Evolutionary conservation across 140 eudicot species (phyloP), one percentile per base, ranked within the genome.

Genomic region (Oenanthe javanica): DNA sequence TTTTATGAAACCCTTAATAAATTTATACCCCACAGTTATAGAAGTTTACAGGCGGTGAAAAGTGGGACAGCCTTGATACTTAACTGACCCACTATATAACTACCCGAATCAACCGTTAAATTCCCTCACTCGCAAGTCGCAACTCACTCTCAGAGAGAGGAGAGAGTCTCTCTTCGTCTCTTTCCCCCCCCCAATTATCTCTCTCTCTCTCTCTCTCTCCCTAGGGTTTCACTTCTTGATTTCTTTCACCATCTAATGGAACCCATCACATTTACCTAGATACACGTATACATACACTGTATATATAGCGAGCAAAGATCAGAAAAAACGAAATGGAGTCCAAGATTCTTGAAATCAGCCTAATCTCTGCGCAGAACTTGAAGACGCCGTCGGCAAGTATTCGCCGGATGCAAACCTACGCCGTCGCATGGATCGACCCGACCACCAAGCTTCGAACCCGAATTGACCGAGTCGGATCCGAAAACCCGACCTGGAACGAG

Each of bases 401-500:
- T 72, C 97, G 96, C 90, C 91, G 91, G 19, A 77, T 89, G 79
- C 92, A 92, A 75, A 91, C 99, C 86, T 95, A 89, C 90, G 99
- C 97, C 70, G 81, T 89, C 86, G 89, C 87, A 0, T 92, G 90
- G 90, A 80, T 91, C 2, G 78, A 93, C 76, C 89, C 91, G 0
- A 54, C 89, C 0, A 75, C 79, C 15, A 93, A 93, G 84, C 99
- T 95, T 48, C 97, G 97, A 4, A 90, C 91, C 84, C 81, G 87
- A 5, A 46, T 71, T 43, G 88, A 82, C n/a, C 57, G 75, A 2
- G 76, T 82, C 79, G 88, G 88, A 46, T 80, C 83, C 79, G 81
- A 66, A 52, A 85, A 85, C 83, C 85, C 88, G 25, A 85, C 88
- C 66, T 85, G 85, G 88, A 85, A 85, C 78, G 85, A 85, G 2